phyloP scores from a whole-genome alignment of 352 stramenopile genomes.

The Thalassiosira allenii region DNA sequence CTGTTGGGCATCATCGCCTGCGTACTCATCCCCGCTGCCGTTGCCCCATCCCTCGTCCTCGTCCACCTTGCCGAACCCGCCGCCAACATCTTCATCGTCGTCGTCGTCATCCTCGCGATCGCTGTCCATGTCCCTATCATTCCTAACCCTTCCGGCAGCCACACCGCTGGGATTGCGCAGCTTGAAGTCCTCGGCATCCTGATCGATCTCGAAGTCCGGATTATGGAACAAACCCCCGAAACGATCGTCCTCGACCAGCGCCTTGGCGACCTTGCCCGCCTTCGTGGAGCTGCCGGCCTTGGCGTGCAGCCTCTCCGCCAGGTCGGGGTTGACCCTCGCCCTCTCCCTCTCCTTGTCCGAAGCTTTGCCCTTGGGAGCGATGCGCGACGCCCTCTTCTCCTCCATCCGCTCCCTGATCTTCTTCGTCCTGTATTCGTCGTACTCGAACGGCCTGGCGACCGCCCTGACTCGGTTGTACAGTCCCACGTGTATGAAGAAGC shows the following conservation, averaged over 20 bases:
- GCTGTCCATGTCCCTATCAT: conserved; percentile 93
- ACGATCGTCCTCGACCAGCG: conserved; percentile 94
- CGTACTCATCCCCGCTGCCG: conserved; percentile 47
- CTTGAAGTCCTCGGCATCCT: conserved; percentile 95
- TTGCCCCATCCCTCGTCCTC: conserved; percentile 36
- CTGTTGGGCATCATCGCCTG: conserved; percentile 36
- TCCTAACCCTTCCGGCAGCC: conserved; percentile 86
- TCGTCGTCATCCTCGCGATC: conserved; percentile 85
- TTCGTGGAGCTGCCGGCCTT: conserved; percentile 78
- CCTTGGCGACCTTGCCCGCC: conserved; percentile 90
- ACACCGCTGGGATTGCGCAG: conserved; percentile 93
- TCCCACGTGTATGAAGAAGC: conserved; percentile 99
- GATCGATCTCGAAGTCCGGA: conserved; percentile 97
- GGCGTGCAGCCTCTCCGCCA: conserved; percentile 74
- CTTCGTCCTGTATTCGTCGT: conserved; percentile 97
- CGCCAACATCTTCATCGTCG: conserved; percentile 24
- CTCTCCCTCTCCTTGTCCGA: conserved; percentile 53
- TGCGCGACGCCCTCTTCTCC: conserved; percentile 82
- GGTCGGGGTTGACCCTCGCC: conserved; percentile 76
- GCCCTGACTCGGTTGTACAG: conserved; percentile 97
- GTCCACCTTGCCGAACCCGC: conserved; percentile 26
- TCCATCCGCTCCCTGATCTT: conserved; percentile 92
- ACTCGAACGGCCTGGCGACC: conserved; percentile 97
- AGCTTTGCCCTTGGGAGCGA: conserved; percentile 73
- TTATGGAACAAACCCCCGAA: conserved; percentile 98